Base-by-base conservation (phyloP, 2,329 filamentous ascomycete genomes). In the Sporothrix phasma region DNA sequence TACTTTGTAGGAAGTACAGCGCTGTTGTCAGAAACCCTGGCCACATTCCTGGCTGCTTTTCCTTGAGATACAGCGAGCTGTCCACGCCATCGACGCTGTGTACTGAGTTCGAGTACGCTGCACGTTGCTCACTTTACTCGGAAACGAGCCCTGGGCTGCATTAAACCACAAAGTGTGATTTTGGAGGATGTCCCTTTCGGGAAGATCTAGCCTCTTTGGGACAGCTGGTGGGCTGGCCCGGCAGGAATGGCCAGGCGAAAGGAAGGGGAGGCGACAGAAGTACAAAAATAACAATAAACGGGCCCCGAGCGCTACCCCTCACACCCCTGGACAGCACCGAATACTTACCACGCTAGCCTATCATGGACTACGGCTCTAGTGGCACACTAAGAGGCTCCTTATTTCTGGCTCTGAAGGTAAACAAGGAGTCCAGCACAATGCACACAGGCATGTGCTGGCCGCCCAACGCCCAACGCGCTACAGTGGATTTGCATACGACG, bases 281-380 rank as follows among this genome's bases (percentile, higher is more conserved):
- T n/a, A 65, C 54, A 51, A 61, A 62, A 62, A 61, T 45, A 65
- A 53, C 43, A 62, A 53, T 43, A 62, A 53, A 62, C 26, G 17
- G 39, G 31, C 49, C 39, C 54, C 37, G 31, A 62, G 49, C 58
- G 58, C 49, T 62, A 56, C 58, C 51, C 65, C 49, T 64, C 51
- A 43, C 53, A 64, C 64, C 64, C 64, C 65, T 64, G 62, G 51
- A 62, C n/a, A 37, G 43, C 51, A 58, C 37, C 63, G 39, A 29
- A 61, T 53, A 34, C 46, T 39, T 13, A 26, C 15, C 6, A 37
- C 59, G 43, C 60, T 65, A 65, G 51, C 37, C 34, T 3, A 17
- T 31, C 31, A 5, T 1, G 24, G 51, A 46, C 34, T 65, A 65
- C 41, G 43, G 49, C 49, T 59, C 62, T 65, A 59, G 51, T 43